These are phyloP conservation scores for Malassezia nana DNA, from an alignment of 1,284 basidiomycete species.

Conservation along the genomic window DNA sequence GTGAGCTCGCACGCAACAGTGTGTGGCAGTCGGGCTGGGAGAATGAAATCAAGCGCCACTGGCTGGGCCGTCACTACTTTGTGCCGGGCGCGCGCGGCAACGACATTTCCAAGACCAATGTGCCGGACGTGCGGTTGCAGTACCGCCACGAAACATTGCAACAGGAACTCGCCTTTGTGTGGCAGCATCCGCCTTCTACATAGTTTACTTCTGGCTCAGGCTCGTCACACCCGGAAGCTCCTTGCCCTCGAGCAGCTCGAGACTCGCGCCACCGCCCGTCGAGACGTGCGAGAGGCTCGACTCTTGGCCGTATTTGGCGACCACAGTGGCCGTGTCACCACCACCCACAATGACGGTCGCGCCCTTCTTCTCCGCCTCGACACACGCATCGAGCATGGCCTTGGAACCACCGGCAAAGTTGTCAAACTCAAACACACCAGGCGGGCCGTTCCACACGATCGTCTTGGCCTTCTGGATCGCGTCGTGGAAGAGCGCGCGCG, in stretches of 20 bases:
- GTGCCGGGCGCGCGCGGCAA: constrained; percentile 50
- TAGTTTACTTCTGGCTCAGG: constrained; percentile 15
- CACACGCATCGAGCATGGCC: constrained; percentile 71
- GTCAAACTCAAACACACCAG: constrained; percentile 94
- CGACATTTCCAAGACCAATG: constrained; percentile 60
- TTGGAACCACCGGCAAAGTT: constrained; percentile 79
- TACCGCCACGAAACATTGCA: constrained; percentile 17
- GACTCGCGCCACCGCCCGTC: constrained; percentile 89
- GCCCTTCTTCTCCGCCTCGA: constrained; percentile 77
- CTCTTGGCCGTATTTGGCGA: constrained; percentile 59
- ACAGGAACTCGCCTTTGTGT: constrained; percentile 16
- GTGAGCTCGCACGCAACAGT: constrained; percentile 87
- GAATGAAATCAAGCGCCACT: constrained; percentile 96
- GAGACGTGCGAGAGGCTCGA: constrained; percentile 87
- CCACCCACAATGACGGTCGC: constrained; percentile 74
- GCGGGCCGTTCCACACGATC: constrained; percentile 93
- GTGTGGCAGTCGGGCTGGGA: constrained; percentile 96
- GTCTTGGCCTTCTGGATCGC: constrained; percentile 85
- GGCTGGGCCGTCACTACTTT: constrained; percentile 67
- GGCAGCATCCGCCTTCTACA: constrained; percentile 1
- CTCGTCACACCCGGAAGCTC: constrained; percentile 13
- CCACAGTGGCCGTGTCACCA: constrained; percentile 47
- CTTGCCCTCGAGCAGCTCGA: constrained; percentile 49
- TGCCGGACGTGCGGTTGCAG: constrained; percentile 54
- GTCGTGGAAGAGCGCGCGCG: constrained; percentile 65